Base-by-base conservation (phyloP, 495 filamentous ascomycete genomes). In the Venustampulla echinocandica region DNA sequence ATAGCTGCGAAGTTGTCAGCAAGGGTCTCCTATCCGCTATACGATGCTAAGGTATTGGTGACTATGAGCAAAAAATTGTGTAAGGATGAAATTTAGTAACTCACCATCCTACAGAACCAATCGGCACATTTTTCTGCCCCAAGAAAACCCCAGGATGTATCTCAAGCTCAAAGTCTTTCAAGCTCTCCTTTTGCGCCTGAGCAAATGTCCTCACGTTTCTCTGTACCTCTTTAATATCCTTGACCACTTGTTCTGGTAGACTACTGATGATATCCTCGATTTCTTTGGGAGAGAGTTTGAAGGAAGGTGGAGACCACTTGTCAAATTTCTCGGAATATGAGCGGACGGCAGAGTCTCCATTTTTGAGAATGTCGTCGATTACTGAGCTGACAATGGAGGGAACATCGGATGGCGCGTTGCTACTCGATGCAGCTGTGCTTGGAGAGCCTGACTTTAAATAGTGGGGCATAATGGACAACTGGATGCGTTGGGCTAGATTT, bases 291-390 rank as follows among this genome's bases (percentile, higher is more conserved):
- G 60, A 61, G 15, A 71, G 63, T 52, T 69, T 72, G 59, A 75
- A 76, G 17, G 63, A 65, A 1, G 49, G 27, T 0, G 72, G 73
- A 4, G 63, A 64, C 74, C 74, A 77, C 53, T 69, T 68, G 52
- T 77, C 74, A 51, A 76, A 77, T 40, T 73, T 71, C 44, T 73
- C 64, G 0, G 70, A 74, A 53, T 75, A 77, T 4, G 42, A 48
- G 11, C 68, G 58, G 14, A 76, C 71, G 2, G 73, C 71, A 1
- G 49, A 46, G 38, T 76, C 71, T 7, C 73, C 73, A 32, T 66
- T 66, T 0, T 47, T 42, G 0, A 67, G 65, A 42, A 77, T 71
- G 19, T 69, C 66, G 5, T 64, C 59, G 40, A 77, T 75, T 22
- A 77, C 69, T 1, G 61, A 57, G 15, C 64, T 66, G 14, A 74